These are phyloP conservation scores for Hyphopichia fennica DNA, from an alignment of 1,139 yeast genomes.

Conservation along the genomic window DNA sequence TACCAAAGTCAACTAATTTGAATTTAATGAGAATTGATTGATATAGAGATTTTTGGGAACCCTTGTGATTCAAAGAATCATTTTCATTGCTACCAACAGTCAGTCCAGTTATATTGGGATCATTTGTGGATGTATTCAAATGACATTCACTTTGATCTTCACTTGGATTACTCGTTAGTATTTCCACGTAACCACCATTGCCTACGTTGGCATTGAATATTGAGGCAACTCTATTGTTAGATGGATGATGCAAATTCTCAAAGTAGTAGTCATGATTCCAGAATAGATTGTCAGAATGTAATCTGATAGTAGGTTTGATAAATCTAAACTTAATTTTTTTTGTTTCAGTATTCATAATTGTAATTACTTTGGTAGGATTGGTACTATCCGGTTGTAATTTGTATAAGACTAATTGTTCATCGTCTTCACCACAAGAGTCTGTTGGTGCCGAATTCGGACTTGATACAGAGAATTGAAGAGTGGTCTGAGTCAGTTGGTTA, in stretches of 20 bases:
- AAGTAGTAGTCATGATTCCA: constrained; percentile 5
- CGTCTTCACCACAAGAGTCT: background rate
- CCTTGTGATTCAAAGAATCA: background rate
- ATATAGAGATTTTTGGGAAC: constrained; percentile 1
- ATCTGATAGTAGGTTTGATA: constrained; percentile 2
- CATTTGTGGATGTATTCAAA: background rate
- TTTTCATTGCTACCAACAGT: background rate
- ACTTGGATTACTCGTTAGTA: constrained; percentile 4
- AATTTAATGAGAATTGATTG: constrained; percentile 3
- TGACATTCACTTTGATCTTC: background rate
- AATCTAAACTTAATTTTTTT: background rate
- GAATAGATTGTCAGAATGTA: constrained; percentile 2
- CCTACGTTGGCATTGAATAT: constrained; percentile 13
- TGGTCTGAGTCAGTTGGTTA: background rate
- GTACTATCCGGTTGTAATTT: background rate
- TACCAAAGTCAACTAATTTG: background rate
- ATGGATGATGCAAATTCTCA: background rate
- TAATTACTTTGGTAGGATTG: background rate
- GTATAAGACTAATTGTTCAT: background rate
- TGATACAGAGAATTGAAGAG: too few species aligned
- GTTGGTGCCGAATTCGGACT: too few species aligned
- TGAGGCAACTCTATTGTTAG: constrained; percentile 2
- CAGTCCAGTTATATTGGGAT: background rate
- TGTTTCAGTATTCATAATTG: background rate
- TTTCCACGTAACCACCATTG: constrained; percentile 15